These are phyloP conservation scores for Nyssa sinensis DNA, from an alignment of 148 eudicot genomes.

Conservation along the genomic window DNA sequence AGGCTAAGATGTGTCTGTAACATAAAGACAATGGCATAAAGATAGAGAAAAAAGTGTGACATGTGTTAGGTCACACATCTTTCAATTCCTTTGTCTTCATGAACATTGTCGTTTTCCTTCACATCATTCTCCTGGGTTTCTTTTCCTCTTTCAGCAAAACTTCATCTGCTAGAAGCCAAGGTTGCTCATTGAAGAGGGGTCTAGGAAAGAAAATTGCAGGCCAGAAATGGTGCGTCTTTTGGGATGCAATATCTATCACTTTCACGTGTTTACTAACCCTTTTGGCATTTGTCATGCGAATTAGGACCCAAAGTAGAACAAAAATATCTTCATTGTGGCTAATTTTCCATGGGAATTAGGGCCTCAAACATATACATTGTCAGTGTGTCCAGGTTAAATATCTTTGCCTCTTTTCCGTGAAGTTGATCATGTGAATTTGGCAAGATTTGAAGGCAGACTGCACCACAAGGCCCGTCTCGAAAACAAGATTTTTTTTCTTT, in stretches of 20 bases:
- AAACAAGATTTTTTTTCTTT: no score
- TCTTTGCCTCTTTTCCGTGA: not conserved
- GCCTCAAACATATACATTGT: no score
- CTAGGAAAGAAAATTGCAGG: not conserved
- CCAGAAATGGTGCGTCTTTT: not conserved
- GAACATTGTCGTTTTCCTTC: not conserved
- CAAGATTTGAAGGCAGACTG: not conserved
- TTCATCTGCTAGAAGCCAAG: not conserved
- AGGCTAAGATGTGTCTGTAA: no score
- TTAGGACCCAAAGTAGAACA: no score
- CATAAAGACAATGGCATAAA: no score
- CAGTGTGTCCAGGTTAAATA: not conserved
- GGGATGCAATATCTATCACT: not conserved
- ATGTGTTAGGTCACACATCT: not conserved
- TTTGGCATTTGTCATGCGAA: not conserved
- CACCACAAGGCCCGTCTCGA: not conserved
- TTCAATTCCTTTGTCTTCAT: not conserved
- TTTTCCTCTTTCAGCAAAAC: not conserved
- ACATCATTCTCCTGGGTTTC: not conserved
- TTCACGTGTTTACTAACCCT: not conserved
- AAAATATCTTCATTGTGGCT: no score
- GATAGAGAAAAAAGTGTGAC: no score
- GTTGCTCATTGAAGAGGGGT: no score
- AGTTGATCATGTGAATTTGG: constrained; percentile 1
- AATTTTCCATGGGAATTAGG: no score